Conservation (phyloP, 768 basidiomycete species). For the Phanerochaete carnosa region DNA sequence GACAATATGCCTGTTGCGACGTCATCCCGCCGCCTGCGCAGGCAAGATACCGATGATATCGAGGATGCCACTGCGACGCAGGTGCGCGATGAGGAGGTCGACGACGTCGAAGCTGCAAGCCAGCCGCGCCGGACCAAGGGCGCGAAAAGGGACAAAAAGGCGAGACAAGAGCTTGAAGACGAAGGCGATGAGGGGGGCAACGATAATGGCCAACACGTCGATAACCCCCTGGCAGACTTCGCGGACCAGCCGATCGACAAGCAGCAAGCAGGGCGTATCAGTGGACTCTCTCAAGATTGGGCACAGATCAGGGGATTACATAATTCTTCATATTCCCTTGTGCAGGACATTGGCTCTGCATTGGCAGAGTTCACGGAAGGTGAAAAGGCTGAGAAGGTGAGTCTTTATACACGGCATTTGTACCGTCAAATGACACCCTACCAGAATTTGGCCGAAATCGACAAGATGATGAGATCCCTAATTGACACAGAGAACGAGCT, state of each 20-base stretch:
- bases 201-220: constrained; percentile 34
- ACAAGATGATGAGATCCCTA: constrained; percentile 62
- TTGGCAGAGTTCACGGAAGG: constrained; percentile 62
- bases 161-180: background rate
- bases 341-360: constrained; percentile 51
- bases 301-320: constrained; percentile 48
- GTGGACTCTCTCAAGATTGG: constrained; percentile 66
- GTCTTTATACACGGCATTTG: constrained; percentile 10
- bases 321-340: constrained; percentile 37
- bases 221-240: constrained; percentile 51
- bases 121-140: constrained; percentile 10
- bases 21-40: constrained; percentile 36
- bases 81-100: constrained; percentile 32
- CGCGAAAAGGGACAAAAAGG: background rate
- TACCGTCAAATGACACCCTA: background rate
- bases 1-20: constrained; percentile 29
- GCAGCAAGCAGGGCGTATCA: constrained; percentile 48
- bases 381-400: constrained; percentile 50
- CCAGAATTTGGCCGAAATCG: constrained; percentile 58
- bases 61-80: constrained; percentile 31
- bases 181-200: constrained; percentile 24
- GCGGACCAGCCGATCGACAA: constrained; percentile 62
- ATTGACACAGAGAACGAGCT: constrained; percentile 67
- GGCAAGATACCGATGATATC: constrained; percentile 46
- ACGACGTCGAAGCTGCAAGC: constrained; percentile 27